Conservation (phyloP, 1,139 yeast genomes). For the Pichia terricola region DNA sequence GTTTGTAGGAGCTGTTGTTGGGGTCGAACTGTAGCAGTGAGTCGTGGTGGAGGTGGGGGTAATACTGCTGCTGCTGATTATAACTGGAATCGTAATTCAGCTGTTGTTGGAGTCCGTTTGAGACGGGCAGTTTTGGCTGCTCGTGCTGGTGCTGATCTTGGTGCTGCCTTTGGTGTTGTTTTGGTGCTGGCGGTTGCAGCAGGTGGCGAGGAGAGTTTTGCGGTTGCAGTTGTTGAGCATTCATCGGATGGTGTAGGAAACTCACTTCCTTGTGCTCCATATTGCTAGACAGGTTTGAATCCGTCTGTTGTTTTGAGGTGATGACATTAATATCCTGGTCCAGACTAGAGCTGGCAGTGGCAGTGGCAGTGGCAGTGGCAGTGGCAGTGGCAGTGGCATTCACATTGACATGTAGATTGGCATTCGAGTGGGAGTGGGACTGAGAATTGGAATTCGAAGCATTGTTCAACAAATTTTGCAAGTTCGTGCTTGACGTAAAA, state of each 20-base stretch:
- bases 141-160: conserved; percentile 3
- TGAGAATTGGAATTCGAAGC: too few species aligned
- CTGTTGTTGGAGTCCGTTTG: conserved; percentile 1
- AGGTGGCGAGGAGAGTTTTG: too few species aligned
- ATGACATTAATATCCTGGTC: not conserved
- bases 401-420: not conserved
- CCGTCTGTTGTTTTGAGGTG: not conserved
- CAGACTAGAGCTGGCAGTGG: not conserved
- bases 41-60: too few species aligned
- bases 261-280: conserved; percentile 4
- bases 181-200: too few species aligned
- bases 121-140: not conserved
- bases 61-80: too few species aligned
- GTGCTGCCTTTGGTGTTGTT: not conserved
- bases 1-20: too few species aligned
- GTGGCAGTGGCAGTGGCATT: not conserved
- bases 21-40: too few species aligned
- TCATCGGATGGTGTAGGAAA: conserved; percentile 10
- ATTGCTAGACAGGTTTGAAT: not conserved
- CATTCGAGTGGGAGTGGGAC: too few species aligned
- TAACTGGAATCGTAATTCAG: too few species aligned
- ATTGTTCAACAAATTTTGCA: too few species aligned
- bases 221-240: conserved; percentile 3
- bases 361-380: not conserved
- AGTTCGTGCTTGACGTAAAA: too few species aligned